Percentiles rank a stretch among this genome's conserved stretches.
phyloP scores from a whole-genome alignment of 805 yeast genomes.

The Saturnispora diversa region DNA sequence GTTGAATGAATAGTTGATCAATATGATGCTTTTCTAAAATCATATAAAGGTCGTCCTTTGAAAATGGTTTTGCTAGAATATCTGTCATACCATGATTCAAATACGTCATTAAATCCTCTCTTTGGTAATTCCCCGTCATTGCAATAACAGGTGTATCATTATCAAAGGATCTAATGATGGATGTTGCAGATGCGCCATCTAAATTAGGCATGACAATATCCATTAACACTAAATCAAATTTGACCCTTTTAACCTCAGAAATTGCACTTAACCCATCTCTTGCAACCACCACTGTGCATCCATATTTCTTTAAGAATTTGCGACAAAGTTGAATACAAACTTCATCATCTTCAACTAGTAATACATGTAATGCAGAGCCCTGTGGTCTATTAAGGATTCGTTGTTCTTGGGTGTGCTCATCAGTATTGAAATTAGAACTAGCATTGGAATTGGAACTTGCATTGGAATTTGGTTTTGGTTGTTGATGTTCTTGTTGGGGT shows the following conservation, averaged over 20 bases:
- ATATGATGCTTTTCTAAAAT: constrained; percentile 70
- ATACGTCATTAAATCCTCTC: constrained; percentile 71
- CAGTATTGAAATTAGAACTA: too few species aligned
- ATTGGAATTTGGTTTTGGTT: not conserved
- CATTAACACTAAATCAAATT: constrained; percentile 74
- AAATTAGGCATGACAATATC: constrained; percentile 85
- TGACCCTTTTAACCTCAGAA: constrained; percentile 57
- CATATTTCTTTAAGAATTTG: constrained; percentile 76
- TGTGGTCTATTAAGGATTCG: constrained; percentile 25
- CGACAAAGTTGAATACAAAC: constrained; percentile 78
- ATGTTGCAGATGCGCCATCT: constrained; percentile 87
- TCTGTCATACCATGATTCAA: constrained; percentile 87
- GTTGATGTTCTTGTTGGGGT: constrained; percentile 2
- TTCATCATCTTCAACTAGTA: constrained; percentile 72
- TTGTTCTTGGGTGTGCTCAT: constrained; percentile 11
- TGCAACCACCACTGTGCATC: constrained; percentile 87
- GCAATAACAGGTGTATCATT: constrained; percentile 84
- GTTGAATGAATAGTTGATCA: constrained; percentile 29
- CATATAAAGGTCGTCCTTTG: constrained; percentile 73
- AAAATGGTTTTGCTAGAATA: constrained; percentile 88
- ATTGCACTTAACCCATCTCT: constrained; percentile 91
- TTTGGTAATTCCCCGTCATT: constrained; percentile 86
- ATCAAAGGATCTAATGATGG: constrained; percentile 79
- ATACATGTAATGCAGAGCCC: constrained; percentile 49
- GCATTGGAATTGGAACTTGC: too few species aligned